Conservation (phyloP, 768 basidiomycete species). For the Cystofilobasidium bisporidii region DNA sequence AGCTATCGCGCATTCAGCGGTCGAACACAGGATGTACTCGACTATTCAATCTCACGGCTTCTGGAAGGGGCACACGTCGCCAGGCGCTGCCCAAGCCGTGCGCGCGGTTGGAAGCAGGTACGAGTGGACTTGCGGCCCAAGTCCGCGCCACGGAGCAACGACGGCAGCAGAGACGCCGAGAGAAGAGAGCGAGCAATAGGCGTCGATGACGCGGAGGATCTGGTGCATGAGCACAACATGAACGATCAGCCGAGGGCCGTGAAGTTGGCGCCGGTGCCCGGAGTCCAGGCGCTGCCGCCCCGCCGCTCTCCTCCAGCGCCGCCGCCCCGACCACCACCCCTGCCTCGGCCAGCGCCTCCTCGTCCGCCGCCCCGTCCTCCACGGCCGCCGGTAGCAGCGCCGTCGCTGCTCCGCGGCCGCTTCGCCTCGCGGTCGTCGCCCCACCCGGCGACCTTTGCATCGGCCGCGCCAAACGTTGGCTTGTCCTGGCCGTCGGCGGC, state of each 20-base stretch:
- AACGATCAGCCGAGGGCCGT: background rate
- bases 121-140: too few relatives aligned
- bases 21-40: too few relatives aligned
- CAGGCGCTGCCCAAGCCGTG: too few relatives aligned
- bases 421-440: background rate
- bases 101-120: too few relatives aligned
- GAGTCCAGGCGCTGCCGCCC: background rate
- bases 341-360: background rate
- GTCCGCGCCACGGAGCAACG: too few relatives aligned
- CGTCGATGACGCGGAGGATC: too few relatives aligned
- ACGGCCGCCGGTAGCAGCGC: background rate
- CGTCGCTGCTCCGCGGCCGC: background rate
- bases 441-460: background rate
- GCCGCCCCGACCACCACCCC: background rate
- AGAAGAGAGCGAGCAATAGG: too few relatives aligned
- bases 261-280: background rate
- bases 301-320: background rate
- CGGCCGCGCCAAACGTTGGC: slow-evolving; percentile 1
- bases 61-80: too few relatives aligned
- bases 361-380: background rate
- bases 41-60: too few relatives aligned
- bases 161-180: too few relatives aligned
- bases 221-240: too few relatives aligned
- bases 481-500: background rate
- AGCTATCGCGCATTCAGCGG: too few relatives aligned